Base-by-base conservation (phyloP, 2,329 filamentous ascomycete species). In the Ophiosphaerella korrae region DNA sequence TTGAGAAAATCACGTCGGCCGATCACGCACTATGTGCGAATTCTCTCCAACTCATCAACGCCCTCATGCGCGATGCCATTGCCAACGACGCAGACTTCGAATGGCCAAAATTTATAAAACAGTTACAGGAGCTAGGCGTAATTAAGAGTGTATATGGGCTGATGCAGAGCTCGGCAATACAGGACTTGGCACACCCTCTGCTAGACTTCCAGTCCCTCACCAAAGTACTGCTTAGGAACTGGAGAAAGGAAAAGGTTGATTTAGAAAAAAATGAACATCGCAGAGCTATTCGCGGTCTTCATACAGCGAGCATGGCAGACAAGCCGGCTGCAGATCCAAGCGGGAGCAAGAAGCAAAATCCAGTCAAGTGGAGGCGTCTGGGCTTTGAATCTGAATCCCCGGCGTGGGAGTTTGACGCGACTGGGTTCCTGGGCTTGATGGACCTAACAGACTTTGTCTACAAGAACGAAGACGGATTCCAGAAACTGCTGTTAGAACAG, bases 1-100 rank as follows among this genome's bases (percentile, higher is more conserved):
- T 99, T 57, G 89, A 88, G 68, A 89, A 96, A 72, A 82, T 99
- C 52, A 91, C 92, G 53, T 96, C 92, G 14, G 93, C 92, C 39
- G 94, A 99, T 72, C 94, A 99, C 76, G 90, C 92, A 3, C 82
- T 99, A 26, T 97, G 94, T 76, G 93, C 92, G 58, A 97, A 97
- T 76, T 90, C 94, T 1, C 81, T 99, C 46, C 94, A 96, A 80
- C 80, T 99, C 50, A 90, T 99, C 74, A 99, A 99, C 72, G 91
- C 93, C 0, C 80, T 99, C 40, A 96, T 97, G 78, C 84, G 94
- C 45, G 94, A 99, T 72, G 89, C 92, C 5, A 86, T 97, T 44
- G 88, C 89, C 24, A 87, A 84, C 65, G 90, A 93, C 45, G 80
- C 80, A 37, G 83, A 87, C 52, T 86, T 90, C 53, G 93, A 97